A percentile compares a stretch with the other conserved stretches of the same genome.
Evolutionary conservation across 179 eudicot species (phyloP).

Genomic region (Dionaea muscipula): DNA sequence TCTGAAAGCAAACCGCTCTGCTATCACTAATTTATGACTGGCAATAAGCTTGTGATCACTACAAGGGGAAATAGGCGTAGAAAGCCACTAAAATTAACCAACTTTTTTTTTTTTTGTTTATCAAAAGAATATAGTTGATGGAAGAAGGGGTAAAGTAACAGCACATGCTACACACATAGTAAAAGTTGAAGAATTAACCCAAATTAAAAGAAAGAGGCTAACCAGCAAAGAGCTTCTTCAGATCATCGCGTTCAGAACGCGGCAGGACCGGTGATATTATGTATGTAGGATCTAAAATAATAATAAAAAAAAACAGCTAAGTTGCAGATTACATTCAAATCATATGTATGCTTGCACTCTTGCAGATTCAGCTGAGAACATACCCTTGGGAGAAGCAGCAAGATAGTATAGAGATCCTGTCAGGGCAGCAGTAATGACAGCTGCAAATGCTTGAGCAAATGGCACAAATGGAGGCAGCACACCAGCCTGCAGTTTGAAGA

Average conservation of each 20-base stretch:
- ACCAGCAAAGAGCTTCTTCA: slow-evolving; percentile 93
- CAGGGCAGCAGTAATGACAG: slow-evolving; percentile 88
- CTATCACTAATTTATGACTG: no score
- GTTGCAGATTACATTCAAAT: no score
- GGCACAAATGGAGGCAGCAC: slow-evolving; percentile 90
- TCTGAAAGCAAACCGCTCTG: no score
- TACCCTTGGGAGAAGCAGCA: slow-evolving; percentile 95
- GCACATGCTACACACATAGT: background rate
- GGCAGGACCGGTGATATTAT: slow-evolving; percentile 73
- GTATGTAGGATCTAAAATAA: slow-evolving; percentile 73
- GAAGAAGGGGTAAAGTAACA: background rate
- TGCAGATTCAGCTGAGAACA: slow-evolving; percentile 1
- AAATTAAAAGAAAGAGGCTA: background rate
- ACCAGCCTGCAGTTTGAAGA: slow-evolving; percentile 47
- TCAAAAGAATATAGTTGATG: no score
- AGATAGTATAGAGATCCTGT: slow-evolving; percentile 85
- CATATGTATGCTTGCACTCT: background rate
- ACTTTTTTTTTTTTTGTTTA: no score
- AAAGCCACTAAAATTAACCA: no score
- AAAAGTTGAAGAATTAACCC: background rate
- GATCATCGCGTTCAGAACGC: slow-evolving; percentile 56
- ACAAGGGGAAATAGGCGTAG: no score
- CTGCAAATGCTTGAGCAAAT: slow-evolving; percentile 97
- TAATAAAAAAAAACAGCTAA: background rate
- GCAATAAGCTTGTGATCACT: no score